Conservation (phyloP, 306 rosid species). For the Fagus sylvatica region DNA sequence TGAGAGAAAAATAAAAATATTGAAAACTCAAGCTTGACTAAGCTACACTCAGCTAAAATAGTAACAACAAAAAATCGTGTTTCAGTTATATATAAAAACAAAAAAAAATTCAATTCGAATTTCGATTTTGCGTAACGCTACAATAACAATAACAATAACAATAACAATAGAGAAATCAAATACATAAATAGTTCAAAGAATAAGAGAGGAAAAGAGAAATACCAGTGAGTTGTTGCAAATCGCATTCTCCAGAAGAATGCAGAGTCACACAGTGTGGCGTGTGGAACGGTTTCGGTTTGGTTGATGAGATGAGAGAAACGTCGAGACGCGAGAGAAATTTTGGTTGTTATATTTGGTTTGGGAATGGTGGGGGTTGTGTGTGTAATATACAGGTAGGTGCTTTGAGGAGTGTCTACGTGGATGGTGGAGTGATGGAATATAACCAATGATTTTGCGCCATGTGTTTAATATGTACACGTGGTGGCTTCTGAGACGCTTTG, state of each 20-base stretch:
- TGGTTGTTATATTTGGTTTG: neutral
- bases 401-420: constrained; percentile 41
- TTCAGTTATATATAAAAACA: no score
- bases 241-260: constrained; percentile 47
- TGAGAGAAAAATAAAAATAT: neutral
- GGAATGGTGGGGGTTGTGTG: constrained; percentile 8
- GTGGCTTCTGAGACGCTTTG: constrained; percentile 26
- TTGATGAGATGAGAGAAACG: constrained; percentile 26
- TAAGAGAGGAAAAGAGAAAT: constrained; percentile 1
- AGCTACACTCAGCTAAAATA: neutral
- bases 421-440: neutral
- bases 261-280: neutral
- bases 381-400: neutral
- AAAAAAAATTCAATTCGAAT: neutral
- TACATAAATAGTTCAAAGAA: neutral
- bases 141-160: neutral
- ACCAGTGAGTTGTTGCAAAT: constrained; percentile 41
- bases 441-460: neutral
- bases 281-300: constrained; percentile 20
- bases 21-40: neutral
- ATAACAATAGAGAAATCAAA: neutral
- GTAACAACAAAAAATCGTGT: no score
- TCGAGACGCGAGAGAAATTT: no score
- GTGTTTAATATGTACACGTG: constrained; percentile 41
- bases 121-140: neutral